phyloP scores from a whole-genome alignment of 345 rosid genomes.

The Erysimum cheiranthoides region DNA sequence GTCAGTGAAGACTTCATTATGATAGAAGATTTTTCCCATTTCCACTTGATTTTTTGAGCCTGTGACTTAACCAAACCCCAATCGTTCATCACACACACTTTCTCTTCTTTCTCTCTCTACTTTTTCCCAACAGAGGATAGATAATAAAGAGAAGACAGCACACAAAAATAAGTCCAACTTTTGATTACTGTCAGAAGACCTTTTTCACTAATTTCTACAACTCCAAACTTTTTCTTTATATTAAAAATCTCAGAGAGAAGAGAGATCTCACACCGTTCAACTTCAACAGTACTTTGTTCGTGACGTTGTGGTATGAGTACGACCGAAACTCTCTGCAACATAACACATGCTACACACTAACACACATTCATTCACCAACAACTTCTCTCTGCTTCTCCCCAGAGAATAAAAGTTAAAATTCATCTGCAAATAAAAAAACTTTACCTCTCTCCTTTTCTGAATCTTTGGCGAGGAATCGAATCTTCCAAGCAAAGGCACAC shows the following conservation, averaged over 20 bases:
- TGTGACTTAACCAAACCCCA: constrained; percentile 36
- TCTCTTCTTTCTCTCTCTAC: constrained; percentile 1
- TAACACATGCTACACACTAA: constrained; percentile 38
- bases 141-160: constrained; percentile 28
- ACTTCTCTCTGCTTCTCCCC: constrained; percentile 15
- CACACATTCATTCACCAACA: constrained; percentile 33
- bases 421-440: not conserved
- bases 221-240: not conserved
- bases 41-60: constrained; percentile 31
- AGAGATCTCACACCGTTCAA: constrained; percentile 37
- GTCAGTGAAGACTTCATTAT: constrained; percentile 15
- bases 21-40: constrained; percentile 21
- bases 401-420: not conserved
- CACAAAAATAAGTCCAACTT: constrained; percentile 25
- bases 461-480: not conserved
- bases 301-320: constrained; percentile 38
- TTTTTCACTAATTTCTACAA: constrained; percentile 20
- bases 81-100: constrained; percentile 2
- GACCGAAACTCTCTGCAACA: constrained; percentile 37
- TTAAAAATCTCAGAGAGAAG: not conserved
- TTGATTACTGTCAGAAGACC: constrained; percentile 32
- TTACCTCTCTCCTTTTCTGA: not conserved
- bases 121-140: constrained; percentile 13
- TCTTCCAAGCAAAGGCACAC: not conserved
- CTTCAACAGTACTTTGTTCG: constrained; percentile 23